Evolutionary conservation across 306 rosid genomes (phyloP).

Genomic region (Malus orientalis): DNA sequence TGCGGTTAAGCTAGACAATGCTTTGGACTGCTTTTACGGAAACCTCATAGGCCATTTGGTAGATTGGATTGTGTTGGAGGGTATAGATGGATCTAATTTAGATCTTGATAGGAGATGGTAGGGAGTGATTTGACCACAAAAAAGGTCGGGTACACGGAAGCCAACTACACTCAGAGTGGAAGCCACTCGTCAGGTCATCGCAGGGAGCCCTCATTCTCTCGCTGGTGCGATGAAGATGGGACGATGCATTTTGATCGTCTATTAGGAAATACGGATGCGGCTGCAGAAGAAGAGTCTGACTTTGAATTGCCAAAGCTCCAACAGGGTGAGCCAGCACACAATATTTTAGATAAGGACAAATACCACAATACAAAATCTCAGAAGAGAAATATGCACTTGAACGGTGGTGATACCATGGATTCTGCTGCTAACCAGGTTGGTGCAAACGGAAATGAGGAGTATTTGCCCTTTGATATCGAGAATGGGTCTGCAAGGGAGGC

Average conservation of each 20-base stretch:
- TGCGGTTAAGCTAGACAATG: constrained; percentile 14
- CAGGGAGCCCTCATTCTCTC: constrained; percentile 64
- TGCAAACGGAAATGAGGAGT: constrained; percentile 42
- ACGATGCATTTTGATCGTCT: constrained; percentile 29
- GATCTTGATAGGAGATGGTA: constrained; percentile 48
- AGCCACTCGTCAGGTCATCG: constrained; percentile 32
- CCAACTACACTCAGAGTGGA: constrained; percentile 21
- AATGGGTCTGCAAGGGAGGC: constrained; percentile 33
- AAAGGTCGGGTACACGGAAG: constrained; percentile 24
- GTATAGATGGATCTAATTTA: constrained; percentile 28
- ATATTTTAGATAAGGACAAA: constrained; percentile 30
- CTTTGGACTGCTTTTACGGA: constrained; percentile 15
- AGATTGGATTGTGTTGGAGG: constrained; percentile 13
- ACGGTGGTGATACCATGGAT: constrained; percentile 37
- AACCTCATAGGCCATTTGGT: constrained; percentile 17
- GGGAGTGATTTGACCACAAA: constrained; percentile 39
- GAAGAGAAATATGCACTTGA: constrained; percentile 38
- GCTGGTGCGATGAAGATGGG: constrained; percentile 62
- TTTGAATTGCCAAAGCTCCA: constrained; percentile 50
- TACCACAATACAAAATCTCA: constrained; percentile 25
- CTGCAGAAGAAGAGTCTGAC: constrained; percentile 45
- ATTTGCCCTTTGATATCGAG: constrained; percentile 62
- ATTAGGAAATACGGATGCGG: constrained; percentile 29
- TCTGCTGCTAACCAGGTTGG: constrained; percentile 36
- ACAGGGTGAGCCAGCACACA: constrained; percentile 33